Evolutionary conservation across 2,329 filamentous ascomycete genomes (phyloP), one percentile per base, ranked within the genome.

Genomic region (Alternaria triticimaculans): DNA sequence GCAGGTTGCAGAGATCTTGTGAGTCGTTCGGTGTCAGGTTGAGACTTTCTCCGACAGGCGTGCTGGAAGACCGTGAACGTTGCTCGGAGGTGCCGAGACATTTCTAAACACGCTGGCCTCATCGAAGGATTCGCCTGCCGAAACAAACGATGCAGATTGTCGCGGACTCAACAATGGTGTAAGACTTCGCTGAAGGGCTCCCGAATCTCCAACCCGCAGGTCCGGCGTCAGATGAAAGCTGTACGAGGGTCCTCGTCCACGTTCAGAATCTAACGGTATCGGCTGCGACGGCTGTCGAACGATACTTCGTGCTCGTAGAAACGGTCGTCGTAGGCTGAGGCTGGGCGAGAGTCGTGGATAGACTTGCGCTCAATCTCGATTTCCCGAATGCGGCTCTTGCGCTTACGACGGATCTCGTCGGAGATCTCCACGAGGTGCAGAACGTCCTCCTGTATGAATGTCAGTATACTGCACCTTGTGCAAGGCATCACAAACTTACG

Each of bases 361-460:
- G 83, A 81, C 58, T 86, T 82, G 33, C 84, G 81, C 80, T 92
- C 89, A 76, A 85, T 89, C 74, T 89, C 84, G 60, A 89, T 87
- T 73, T 89, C 86, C 45, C 84, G 83, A 60, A 89, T 87, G 26
- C 87, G 84, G 63, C 86, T 84, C 60, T 85, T 84, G 54, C 87
- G 86, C 59, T 86, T 87, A 60, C 87, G 87, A 37, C 93, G 91
- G 75, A 97, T 96, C 20, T 92, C 87, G 65, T 97, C 92, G 1
- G 93, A 93, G 4, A 96, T 80, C 67, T 96, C 88, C 25, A 97
- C 92, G 5, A 98, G 87, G 67, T 91, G 89, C 46, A 93, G 87
- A 50, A 98, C 92, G 70, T 97, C 93, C 76, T 96, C 93, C 93
- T 97, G 72, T 58, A 25, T 9, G 30, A 2, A 20, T 11, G 55